phyloP scores from a whole-genome alignment of 495 filamentous ascomycete species.

The Polyplosphaeria fusca region DNA sequence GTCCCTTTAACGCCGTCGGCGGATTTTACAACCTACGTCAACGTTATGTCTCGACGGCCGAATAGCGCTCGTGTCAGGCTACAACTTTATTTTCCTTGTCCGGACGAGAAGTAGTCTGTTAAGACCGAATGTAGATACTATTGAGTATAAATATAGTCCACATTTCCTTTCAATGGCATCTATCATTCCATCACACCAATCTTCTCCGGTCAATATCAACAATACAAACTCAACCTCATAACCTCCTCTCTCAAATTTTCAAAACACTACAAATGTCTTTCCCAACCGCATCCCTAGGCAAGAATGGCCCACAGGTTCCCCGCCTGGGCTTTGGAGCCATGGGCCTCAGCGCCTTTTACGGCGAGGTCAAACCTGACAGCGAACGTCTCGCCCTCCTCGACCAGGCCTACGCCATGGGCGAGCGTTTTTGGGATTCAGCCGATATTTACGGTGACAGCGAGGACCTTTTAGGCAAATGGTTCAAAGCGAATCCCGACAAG shows the following conservation, averaged over 20 bases:
- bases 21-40: too few relatives aligned
- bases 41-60: too few relatives aligned
- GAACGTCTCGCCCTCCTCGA: constrained; percentile 52
- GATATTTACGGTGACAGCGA: constrained; percentile 54
- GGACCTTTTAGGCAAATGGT: constrained; percentile 57
- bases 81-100: too few relatives aligned
- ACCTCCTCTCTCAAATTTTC: background rate
- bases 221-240: background rate
- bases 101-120: too few relatives aligned
- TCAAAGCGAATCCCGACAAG: constrained; percentile 50
- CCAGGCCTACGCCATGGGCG: constrained; percentile 54
- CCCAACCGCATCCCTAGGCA: constrained; percentile 24
- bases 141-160: background rate
- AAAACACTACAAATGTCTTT: constrained; percentile 15
- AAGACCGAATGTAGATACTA: constrained; percentile 6
- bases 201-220: background rate
- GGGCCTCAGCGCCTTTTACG: constrained; percentile 49
- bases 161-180: too few relatives aligned
- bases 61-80: too few relatives aligned
- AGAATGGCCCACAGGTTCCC: constrained; percentile 42
- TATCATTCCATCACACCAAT: background rate
- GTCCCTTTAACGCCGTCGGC: too few relatives aligned
- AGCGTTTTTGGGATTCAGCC: constrained; percentile 60
- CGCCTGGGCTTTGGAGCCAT: constrained; percentile 56
- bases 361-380: constrained; percentile 41